Base-by-base conservation (phyloP, 164 flowering plant species). In the Macadamia tetraphylla region DNA sequence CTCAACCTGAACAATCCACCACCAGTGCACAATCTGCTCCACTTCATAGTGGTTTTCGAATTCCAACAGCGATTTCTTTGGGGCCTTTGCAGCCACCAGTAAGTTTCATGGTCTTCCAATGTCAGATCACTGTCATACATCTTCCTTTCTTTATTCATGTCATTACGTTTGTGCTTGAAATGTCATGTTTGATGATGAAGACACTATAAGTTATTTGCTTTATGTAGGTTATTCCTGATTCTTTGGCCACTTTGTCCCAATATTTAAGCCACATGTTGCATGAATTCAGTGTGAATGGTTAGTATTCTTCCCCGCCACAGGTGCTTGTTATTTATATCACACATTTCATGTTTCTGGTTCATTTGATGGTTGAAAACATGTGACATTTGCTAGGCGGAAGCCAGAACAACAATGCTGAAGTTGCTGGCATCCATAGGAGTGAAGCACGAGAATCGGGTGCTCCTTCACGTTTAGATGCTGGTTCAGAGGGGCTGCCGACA, bases 161-260 rank as follows among this genome's bases (percentile, higher is more conserved):
- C 12, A 30, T 31, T 53, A 35, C 9, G 18, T 42, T 10, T 18
- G 9, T 18, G 3, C 35, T 1, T 42, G n/a, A 17, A 14, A 11
- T 69, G 43, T 32, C 23, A 14, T 14, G 40, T 60, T 0, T 60
- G 29, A 5, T 35, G 40, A 35, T 5, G 40, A 35, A 35, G 40
- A 35, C 40, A 35, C 40, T 35, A 23, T 35, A 35, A 35, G 40
- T 35, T 35, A 35, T 35, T 35, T 35, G 40, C 40, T 75, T 51
- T 69, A 56, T 66, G 60, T 81, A 94, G 98, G 88, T 89, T 15
- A 84, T 94, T 73, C 90, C 90, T 69, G 98, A 89, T 83, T 88
- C 98, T 46, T 67, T 94, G 77, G 71, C 91, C 43, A 91, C 96
- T 31, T 76, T 91, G 73, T 77, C 82, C 56, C 93, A 87, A 69